Evolutionary conservation across 257 asterid species (phyloP), one percentile per base, ranked within the genome.

Genomic region (Solanum phureja): DNA sequence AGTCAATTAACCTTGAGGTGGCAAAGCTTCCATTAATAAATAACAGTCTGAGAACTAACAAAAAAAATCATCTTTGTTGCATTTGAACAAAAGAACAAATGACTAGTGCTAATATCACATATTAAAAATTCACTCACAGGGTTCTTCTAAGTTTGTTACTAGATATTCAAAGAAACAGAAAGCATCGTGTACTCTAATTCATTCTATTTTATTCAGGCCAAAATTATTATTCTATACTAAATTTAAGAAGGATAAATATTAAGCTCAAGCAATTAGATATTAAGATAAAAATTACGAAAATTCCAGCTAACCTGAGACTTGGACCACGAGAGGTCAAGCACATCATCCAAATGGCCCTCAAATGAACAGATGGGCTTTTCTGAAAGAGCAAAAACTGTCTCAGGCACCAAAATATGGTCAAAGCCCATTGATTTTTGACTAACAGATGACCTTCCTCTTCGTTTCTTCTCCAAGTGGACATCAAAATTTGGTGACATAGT

Each of bases 291-390:
- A 83, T 34, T 14, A 19, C 5, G 56, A 82, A 60, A 69, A 83
- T 34, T 88, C 87, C 71, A 89, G 83, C 96, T 90, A 87, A 97
- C 99, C 97, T 95, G 97, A 89, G 98, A 96, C 91, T 97, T 97
- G 91, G 99, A 97, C 99, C 99, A 97, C 7, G 99, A 97, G 86
- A 97, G 94, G 89, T 97, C 98, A 90, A 97, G 92, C 79, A 97
- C 98, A 88, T 93, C 99, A 89, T 93, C 95, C 88, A 89, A 86
- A 91, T 97, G 99, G 71, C 99, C 99, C 88, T 90, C 91, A 86
- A 97, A 94, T 87, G 99, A 95, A 90, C 99, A 94, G 12, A 91
- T 86, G 34, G 99, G 98, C 91, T 94, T 95, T 81, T 97, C 99
- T 27, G 95, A 90, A 86, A 97, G 98, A 68, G 95, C 89, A 89